Conservation (phyloP, 441 rosid species). For the Rhodomyrtus psidioides region DNA sequence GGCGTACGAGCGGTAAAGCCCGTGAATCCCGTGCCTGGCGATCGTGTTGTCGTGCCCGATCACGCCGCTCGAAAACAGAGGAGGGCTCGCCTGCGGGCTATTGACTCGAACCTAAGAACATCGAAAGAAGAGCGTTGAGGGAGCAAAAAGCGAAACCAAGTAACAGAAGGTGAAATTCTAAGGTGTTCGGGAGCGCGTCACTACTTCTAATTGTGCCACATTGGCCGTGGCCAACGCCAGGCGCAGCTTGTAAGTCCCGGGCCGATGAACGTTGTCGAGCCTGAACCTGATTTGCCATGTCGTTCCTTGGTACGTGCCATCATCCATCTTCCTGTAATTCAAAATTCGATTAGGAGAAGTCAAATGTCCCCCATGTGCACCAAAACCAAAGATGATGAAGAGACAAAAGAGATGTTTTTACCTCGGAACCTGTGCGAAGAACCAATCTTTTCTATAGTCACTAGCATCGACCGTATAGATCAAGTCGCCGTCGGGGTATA, state of each 20-base stretch:
- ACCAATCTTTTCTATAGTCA: constrained; percentile 58
- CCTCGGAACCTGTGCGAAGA: constrained; percentile 76
- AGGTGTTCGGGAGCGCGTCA: not conserved
- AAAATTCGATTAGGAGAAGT: not conserved
- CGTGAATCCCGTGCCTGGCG: constrained; percentile 5
- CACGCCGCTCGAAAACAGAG: constrained; percentile 42
- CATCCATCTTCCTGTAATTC: not conserved
- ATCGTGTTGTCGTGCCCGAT: constrained; percentile 6
- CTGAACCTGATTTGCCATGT: constrained; percentile 13
- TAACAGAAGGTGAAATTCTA: not conserved
- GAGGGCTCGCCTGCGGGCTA: constrained; percentile 10
- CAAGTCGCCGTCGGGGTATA: constrained; percentile 58
- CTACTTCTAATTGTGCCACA: not conserved
- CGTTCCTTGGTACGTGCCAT: not conserved
- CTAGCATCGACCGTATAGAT: constrained; percentile 46
- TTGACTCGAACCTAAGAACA: constrained; percentile 7
- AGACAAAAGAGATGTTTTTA: not conserved
- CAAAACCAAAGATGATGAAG: not conserved
- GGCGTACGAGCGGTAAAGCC: not conserved
- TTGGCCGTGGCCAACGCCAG: constrained; percentile 5
- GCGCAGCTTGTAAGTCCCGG: not conserved
- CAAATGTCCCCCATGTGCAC: not conserved
- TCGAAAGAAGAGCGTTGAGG: not conserved
- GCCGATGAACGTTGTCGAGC: not conserved
- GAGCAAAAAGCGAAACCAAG: not conserved